A percentile compares a stretch with the other conserved stretches of the same genome.
phyloP scores from a whole-genome alignment of 2,329 filamentous ascomycete species.

The Bipolaris oryzae region DNA sequence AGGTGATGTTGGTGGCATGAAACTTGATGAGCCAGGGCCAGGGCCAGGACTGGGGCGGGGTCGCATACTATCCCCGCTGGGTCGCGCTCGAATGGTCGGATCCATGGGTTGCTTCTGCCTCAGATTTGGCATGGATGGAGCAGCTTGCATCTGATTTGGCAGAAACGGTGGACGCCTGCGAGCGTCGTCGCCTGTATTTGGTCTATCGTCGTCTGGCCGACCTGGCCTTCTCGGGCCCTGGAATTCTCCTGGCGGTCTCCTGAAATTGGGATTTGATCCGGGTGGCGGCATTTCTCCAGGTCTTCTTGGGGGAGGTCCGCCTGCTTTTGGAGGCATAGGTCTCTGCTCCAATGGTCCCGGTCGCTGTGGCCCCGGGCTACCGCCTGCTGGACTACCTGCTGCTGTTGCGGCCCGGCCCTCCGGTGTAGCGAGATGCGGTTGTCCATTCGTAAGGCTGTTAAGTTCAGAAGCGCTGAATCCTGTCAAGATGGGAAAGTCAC shows the following conservation, averaged over 20 bases:
- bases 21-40: slow-evolving; percentile 38
- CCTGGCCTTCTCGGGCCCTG: slow-evolving; percentile 29
- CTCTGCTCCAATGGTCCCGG: slow-evolving; percentile 25
- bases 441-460: slow-evolving; percentile 71
- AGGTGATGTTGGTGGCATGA: slow-evolving; percentile 35
- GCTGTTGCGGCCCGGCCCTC: slow-evolving; percentile 32
- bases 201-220: slow-evolving; percentile 31
- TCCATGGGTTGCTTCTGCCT: slow-evolving; percentile 45
- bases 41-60: slow-evolving; percentile 39
- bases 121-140: slow-evolving; percentile 36
- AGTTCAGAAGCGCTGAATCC: slow-evolving; percentile 84
- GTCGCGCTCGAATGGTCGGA: slow-evolving; percentile 40
- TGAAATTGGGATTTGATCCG: slow-evolving; percentile 30
- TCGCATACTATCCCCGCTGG: slow-evolving; percentile 46
- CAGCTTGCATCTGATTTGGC: slow-evolving; percentile 28
- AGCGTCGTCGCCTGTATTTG: slow-evolving; percentile 38
- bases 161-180: slow-evolving; percentile 34
- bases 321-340: slow-evolving; percentile 30
- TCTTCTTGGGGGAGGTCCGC: slow-evolving; percentile 28
- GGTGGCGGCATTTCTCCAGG: slow-evolving; percentile 25
- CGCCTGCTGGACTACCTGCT: slow-evolving; percentile 12
- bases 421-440: slow-evolving; percentile 38
- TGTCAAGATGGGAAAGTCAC: slow-evolving; percentile 72
- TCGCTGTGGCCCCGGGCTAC: slow-evolving; percentile 21
- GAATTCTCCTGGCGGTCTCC: slow-evolving; percentile 28